Evolutionary conservation across 2,329 filamentous ascomycete species (phyloP), one percentile per base, ranked within the genome.

Genomic region (Fusarium luffae): DNA sequence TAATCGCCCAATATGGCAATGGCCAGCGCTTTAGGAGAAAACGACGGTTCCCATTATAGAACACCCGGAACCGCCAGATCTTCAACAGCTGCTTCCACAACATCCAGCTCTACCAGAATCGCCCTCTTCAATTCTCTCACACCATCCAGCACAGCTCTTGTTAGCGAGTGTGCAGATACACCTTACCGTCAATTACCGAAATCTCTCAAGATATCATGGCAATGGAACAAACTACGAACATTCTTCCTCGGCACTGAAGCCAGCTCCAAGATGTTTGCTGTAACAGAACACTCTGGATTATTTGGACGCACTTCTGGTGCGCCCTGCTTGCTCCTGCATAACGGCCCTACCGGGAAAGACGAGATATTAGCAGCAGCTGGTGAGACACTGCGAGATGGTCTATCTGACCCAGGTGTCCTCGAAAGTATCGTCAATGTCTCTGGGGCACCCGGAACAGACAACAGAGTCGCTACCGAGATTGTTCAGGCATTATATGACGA

Each of bases 191-290:
- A 46, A 34, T 25, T 69, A 19, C 67, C 67, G 13, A 65, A 43
- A 23, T 25, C 34, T 18, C 41, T 69, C n/a, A 69, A 69, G 49
- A 69, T 69, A 50, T 70, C 63, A 23, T 69, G 67, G 67, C 67
- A 69, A 47, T 69, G 67, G 67, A 69, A 69, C 42, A 69, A 69
- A 37, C 32, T 69, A 23, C 44, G 67, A 44, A 69, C 64, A 42
- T 69, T 69, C 49, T 69, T 63, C 19, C 63, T 69, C 19, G 67
- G 67, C 30, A 62, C 67, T 42, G 66, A 69, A 21, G 18, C 40
- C 32, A 59, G 40, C 23, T 63, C 66, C 23, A 69, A 69, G 23
- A 70, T 69, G 57, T 69, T 69, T 23, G 67, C 67, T 16, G 67
- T 69, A 19, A 63, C 67, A 43, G 67, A 69, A 46, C 68, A 69